Evolutionary conservation across 768 basidiomycete species (phyloP).

Genomic region (Epithele typhae): DNA sequence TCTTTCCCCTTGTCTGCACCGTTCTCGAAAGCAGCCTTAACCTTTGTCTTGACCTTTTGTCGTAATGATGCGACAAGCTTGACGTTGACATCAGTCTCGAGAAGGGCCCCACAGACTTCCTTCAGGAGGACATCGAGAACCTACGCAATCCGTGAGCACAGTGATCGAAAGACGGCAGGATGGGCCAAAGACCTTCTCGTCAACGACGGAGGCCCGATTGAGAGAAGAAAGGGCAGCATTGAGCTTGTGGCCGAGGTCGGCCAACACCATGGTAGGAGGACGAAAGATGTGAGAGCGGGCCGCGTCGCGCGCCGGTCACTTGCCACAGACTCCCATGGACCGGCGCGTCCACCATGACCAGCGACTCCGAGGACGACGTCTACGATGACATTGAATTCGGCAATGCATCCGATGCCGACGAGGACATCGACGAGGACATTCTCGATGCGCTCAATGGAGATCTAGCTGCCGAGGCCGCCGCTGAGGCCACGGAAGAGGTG

Average conservation of each 20-base stretch:
- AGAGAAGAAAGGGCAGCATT: conserved; percentile 92
- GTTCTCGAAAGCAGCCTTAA: conserved; percentile 74
- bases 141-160: conserved; percentile 35
- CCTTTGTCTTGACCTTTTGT: conserved; percentile 87
- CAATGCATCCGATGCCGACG: conserved; percentile 43
- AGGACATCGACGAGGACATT: conserved; percentile 55
- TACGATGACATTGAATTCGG: conserved; percentile 60
- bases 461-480: conserved; percentile 31
- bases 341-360: conserved; percentile 32
- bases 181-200: conserved; percentile 69
- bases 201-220: conserved; percentile 79
- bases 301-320: conserved; percentile 3
- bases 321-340: conserved; percentile 12
- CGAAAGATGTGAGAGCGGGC: neutral
- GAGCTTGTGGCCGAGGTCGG: conserved; percentile 90
- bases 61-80: conserved; percentile 87
- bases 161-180: neutral
- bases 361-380: conserved; percentile 62
- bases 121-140: conserved; percentile 92
- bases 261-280: conserved; percentile 74
- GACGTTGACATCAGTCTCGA: conserved; percentile 98
- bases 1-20: conserved; percentile 73
- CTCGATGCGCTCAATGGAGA: conserved; percentile 54
- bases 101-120: conserved; percentile 88
- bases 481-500: conserved; percentile 71